Percentiles rank a stretch among this genome's conserved stretches.
These are phyloP conservation scores for Flaveria trinervia DNA, from an alignment of 129 eudicot species.

Conservation along the genomic window DNA sequence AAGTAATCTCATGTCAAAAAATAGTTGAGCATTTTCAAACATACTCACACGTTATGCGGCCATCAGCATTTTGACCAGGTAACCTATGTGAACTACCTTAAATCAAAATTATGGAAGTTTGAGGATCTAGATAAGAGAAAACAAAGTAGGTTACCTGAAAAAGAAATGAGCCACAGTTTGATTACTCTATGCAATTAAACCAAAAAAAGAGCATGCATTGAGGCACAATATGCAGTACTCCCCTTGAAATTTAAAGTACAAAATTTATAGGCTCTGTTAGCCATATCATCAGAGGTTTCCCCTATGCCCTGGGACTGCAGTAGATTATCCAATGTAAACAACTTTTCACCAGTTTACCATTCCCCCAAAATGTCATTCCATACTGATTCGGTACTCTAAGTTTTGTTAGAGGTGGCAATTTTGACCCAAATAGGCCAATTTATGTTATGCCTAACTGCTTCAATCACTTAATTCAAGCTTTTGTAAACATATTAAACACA, in stretches of 20 bases:
- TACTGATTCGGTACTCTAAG: not conserved
- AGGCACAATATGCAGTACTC: not conserved
- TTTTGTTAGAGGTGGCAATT: too few species aligned
- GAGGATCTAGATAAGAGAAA: not conserved
- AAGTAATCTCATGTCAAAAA: not conserved
- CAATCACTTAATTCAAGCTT: not conserved
- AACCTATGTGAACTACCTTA: not conserved
- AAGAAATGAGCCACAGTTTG: not conserved
- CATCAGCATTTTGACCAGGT: not conserved
- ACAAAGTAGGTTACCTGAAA: not conserved
- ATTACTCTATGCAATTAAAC: not conserved
- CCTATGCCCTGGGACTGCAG: not conserved
- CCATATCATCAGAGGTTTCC: slow-evolving; percentile 18
- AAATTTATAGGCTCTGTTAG: not conserved
- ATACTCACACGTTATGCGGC: not conserved
- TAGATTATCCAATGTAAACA: not conserved
- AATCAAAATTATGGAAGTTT: not conserved
- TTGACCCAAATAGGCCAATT: too few species aligned
- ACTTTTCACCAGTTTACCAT: slow-evolving; percentile 6
- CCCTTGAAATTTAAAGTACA: not conserved
- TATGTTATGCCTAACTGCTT: not conserved
- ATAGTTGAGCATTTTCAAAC: not conserved
- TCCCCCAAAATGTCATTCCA: not conserved
- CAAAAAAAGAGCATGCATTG: not conserved
- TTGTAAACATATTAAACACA: not conserved